phyloP scores from a whole-genome alignment of 371 early-diverging fungal species.

The Syncephalastrum monosporum region DNA sequence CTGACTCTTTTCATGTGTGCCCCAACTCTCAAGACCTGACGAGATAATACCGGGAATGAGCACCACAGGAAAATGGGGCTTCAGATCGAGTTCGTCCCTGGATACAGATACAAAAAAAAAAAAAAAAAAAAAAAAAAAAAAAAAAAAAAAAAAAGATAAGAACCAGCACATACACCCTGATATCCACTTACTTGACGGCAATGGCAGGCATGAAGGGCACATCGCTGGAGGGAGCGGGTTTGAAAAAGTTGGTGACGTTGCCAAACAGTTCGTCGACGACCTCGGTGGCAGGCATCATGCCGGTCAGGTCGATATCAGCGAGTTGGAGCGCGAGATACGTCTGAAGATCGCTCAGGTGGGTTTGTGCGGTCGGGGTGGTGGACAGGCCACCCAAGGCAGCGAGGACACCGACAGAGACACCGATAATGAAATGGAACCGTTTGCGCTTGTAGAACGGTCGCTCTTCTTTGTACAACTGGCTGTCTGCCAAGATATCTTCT shows the following conservation, averaged over 20 bases:
- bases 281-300: constrained; percentile 65
- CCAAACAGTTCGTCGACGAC: constrained; percentile 70
- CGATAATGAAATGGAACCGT: constrained; percentile 41
- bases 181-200: constrained; percentile 29
- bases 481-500: constrained; percentile 29
- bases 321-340: constrained; percentile 40
- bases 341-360: constrained; percentile 35
- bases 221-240: constrained; percentile 47
- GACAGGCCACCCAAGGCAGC: constrained; percentile 25
- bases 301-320: constrained; percentile 63
- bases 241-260: constrained; percentile 60
- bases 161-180: neutral
- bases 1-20: constrained; percentile 68
- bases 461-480: constrained; percentile 14
- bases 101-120: too few relatives aligned
- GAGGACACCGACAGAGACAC: constrained; percentile 26
- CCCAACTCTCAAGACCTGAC: constrained; percentile 92
- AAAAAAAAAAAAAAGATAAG: neutral
- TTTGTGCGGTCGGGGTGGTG: constrained; percentile 40
- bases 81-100: constrained; percentile 35
- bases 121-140: too few relatives aligned
- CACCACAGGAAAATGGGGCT: constrained; percentile 72
- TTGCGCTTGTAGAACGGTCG: constrained; percentile 35
- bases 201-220: constrained; percentile 51
- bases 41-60: constrained; percentile 93